Conservation (phyloP, 306 rosid genomes). For the Prunus persica region Prunus_persica_NCBIv2 NC_034009.1:44197501-44198000, state of each 20-base stretch:
- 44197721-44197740: constrained; percentile 45
- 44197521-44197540: constrained; percentile 80
- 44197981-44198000: constrained; percentile 70
- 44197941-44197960: constrained; percentile 31
- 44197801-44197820: constrained; percentile 40
- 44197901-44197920: constrained; percentile 52
- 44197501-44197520: constrained; percentile 49
- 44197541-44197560: constrained; percentile 73
- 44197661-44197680: constrained; percentile 43
- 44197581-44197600: constrained; percentile 62
- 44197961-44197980: constrained; percentile 48
- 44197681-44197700: constrained; percentile 44
- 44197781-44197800: constrained; percentile 64
- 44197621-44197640: constrained; percentile 66
- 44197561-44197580: constrained; percentile 48
- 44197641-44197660: constrained; percentile 71
- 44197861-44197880: constrained; percentile 63
- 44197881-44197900: constrained; percentile 63
- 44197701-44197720: constrained; percentile 60
- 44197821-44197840: constrained; percentile 47
- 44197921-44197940: constrained; percentile 27
- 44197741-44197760: constrained; percentile 67
- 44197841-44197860: constrained; percentile 66
- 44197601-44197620: constrained; percentile 69
- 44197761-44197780: constrained; percentile 82